A percentile compares a stretch with the other conserved stretches of the same genome.
Conservation (phyloP, 1,284 basidiomycete species). For the Volvariella volvacea region DNA sequence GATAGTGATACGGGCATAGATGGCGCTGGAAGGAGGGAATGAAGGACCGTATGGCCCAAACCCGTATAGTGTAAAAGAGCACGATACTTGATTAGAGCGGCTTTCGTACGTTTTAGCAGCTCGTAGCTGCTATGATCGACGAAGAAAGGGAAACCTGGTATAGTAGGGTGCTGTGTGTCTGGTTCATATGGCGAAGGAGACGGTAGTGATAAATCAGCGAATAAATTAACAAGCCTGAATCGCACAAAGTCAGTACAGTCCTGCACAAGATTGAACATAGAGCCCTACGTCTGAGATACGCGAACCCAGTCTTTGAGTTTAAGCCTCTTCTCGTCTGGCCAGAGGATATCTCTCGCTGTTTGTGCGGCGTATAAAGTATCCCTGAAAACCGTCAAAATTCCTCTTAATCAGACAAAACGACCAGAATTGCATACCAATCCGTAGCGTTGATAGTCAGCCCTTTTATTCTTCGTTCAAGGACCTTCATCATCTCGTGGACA, state of each 20-base stretch:
- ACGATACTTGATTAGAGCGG: constrained; percentile 49
- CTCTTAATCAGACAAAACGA: neutral
- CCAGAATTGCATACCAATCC: constrained; percentile 48
- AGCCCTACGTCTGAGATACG: constrained; percentile 51
- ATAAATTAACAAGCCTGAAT: neutral
- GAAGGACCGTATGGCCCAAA: constrained; percentile 47
- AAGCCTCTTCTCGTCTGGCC: constrained; percentile 39
- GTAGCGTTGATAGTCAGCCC: constrained; percentile 62
- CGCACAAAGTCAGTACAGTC: neutral
- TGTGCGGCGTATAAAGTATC: constrained; percentile 51
- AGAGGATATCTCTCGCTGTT: constrained; percentile 58
- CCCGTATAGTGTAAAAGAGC: constrained; percentile 48
- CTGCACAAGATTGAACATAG: neutral
- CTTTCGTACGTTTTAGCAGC: constrained; percentile 19
- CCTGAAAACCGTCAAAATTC: constrained; percentile 26
- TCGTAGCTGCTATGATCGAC: constrained; percentile 3
- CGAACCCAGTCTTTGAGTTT: constrained; percentile 44
- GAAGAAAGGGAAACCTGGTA: constrained; percentile 9
- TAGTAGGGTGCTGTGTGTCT: neutral
- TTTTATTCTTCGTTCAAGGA: constrained; percentile 44
- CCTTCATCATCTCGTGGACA: constrained; percentile 56
- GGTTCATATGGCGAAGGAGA: neutral
- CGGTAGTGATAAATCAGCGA: neutral
- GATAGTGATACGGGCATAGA: constrained; percentile 6
- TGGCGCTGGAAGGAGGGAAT: constrained; percentile 19